Conservation (phyloP, 352 stramenopile genomes). For the Thraustotheca clavata region DNA sequence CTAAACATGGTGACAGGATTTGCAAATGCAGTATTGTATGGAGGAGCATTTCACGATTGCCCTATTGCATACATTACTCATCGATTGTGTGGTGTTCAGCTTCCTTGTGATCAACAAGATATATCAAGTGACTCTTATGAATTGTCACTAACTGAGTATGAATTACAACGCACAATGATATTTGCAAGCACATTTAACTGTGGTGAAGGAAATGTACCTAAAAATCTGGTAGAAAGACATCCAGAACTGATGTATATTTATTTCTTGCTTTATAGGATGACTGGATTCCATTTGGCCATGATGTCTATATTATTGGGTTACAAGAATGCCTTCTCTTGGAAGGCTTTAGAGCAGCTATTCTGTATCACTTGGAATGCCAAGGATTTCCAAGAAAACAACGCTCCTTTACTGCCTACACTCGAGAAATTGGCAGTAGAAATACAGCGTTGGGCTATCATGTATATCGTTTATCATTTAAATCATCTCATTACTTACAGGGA, state of each 20-base stretch:
- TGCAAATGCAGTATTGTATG: conserved; percentile 7
- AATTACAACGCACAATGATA: conserved; percentile 23
- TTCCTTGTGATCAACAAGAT: conserved; percentile 1
- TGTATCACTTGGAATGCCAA: conserved; percentile 40
- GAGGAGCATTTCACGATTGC: background rate
- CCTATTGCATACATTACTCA: background rate
- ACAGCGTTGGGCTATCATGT: conserved; percentile 71
- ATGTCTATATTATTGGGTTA: conserved; percentile 87
- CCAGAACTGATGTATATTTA: background rate
- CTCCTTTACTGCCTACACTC: conserved; percentile 69
- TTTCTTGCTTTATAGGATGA: conserved; percentile 21
- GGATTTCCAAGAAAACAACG: conserved; percentile 26
- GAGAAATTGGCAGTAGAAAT: conserved; percentile 71
- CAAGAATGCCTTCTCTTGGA: conserved; percentile 86
- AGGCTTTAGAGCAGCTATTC: conserved; percentile 57
- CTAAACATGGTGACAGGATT: background rate
- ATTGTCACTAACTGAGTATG: conserved; percentile 33
- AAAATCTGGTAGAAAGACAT: background rate
- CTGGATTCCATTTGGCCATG: conserved; percentile 80
- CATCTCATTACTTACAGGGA: conserved; percentile 23
- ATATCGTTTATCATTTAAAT: background rate
- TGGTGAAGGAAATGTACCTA: conserved; percentile 3
- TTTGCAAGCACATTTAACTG: conserved; percentile 21
- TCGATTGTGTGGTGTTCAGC: background rate
- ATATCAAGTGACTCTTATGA: conserved; percentile 34